Conservation (phyloP, 2,329 filamentous ascomycete species). For the Scopulariopsis brevicaulis region DNA sequence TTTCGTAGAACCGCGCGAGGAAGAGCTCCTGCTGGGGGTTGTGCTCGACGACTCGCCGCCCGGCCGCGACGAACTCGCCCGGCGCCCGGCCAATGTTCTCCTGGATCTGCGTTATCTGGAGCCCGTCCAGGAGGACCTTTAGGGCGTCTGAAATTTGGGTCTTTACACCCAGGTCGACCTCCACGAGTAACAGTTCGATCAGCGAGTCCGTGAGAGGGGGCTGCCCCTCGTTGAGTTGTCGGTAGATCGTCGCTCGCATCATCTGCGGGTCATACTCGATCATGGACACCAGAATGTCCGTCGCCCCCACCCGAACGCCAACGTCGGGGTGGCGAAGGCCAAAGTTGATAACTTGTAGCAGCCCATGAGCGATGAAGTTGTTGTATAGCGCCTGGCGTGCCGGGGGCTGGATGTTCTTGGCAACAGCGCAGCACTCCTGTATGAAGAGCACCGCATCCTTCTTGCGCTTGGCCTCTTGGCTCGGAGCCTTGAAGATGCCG, state of each 20-base stretch:
- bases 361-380: slow-evolving; percentile 79
- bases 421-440: slow-evolving; percentile 88
- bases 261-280: slow-evolving; percentile 93
- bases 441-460: slow-evolving; percentile 95
- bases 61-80: slow-evolving; percentile 54
- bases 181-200: slow-evolving; percentile 81
- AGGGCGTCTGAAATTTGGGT: slow-evolving; percentile 92
- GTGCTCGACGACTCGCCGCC: slow-evolving; percentile 30
- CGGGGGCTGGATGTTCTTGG: slow-evolving; percentile 84
- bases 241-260: slow-evolving; percentile 88
- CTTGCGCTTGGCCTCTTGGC: slow-evolving; percentile 58
- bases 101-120: slow-evolving; percentile 26
- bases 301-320: slow-evolving; percentile 78
- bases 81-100: slow-evolving; percentile 53
- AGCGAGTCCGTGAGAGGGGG: slow-evolving; percentile 81
- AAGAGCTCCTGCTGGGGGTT: slow-evolving; percentile 75
- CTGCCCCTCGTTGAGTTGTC: slow-evolving; percentile 79
- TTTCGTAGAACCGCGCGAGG: slow-evolving; percentile 80
- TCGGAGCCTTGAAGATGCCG: slow-evolving; percentile 62
- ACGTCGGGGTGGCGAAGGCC: slow-evolving; percentile 79
- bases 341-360: slow-evolving; percentile 84
- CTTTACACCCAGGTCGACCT: slow-evolving; percentile 89
- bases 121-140: slow-evolving; percentile 77
- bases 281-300: slow-evolving; percentile 84
- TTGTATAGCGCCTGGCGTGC: slow-evolving; percentile 73